Evolutionary conservation across 2,329 filamentous ascomycete species (phyloP).

Genomic region (Lachnellula hyalina): DNA sequence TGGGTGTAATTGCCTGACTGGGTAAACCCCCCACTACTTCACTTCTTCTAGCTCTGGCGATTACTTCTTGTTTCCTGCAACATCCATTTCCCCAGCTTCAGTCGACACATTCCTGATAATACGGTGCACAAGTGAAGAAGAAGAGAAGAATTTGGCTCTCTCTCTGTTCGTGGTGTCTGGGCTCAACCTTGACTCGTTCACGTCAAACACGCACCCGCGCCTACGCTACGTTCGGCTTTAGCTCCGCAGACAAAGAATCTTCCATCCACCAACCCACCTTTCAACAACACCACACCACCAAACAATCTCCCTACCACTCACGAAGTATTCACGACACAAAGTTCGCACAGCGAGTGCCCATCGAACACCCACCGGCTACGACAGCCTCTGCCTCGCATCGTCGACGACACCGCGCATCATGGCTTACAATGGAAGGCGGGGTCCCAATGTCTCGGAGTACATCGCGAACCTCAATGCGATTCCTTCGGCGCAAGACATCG

Average conservation of each 20-base stretch:
- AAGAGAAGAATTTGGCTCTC: no score
- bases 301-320: background rate
- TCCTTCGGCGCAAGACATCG: slow-evolving; percentile 56
- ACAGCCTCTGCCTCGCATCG: background rate
- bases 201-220: no score
- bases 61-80: no score
- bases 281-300: background rate
- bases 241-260: background rate
- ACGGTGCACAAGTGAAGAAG: no score
- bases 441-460: slow-evolving; percentile 85
- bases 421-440: slow-evolving; percentile 69
- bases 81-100: no score
- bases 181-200: no score
- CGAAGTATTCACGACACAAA: background rate
- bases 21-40: no score
- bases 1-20: no score
- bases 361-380: background rate
- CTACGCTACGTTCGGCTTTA: background rate
- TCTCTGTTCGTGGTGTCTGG: no score
- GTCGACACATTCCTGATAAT: no score
- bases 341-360: background rate
- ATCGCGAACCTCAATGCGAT: slow-evolving; percentile 77
- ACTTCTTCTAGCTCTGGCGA: no score
- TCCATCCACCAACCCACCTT: background rate
- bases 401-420: slow-evolving; percentile 34